Evolutionary conservation across 2,329 filamentous ascomycete genomes (phyloP).

Genomic region (Claviceps sp.): DNA sequence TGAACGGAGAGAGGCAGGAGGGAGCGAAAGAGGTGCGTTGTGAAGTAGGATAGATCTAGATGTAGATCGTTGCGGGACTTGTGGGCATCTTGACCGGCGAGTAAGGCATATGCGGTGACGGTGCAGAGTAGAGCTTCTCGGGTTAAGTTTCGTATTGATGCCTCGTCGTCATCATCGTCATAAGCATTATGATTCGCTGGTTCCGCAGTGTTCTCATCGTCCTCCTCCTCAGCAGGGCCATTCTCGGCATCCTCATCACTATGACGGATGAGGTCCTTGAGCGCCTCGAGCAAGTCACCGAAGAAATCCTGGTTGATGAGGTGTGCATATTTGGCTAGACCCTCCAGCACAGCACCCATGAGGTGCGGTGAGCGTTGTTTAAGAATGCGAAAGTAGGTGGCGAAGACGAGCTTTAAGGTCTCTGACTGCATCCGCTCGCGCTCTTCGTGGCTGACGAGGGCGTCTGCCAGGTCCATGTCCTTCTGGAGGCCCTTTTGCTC

Average conservation of each 20-base stretch:
- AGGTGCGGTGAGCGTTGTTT: slow-evolving; percentile 70
- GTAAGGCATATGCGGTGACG: slow-evolving; percentile 89
- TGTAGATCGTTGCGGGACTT: slow-evolving; percentile 70
- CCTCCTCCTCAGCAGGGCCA: slow-evolving; percentile 23
- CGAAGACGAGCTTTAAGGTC: slow-evolving; percentile 90
- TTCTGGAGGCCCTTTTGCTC: slow-evolving; percentile 83
- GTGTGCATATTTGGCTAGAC: slow-evolving; percentile 83
- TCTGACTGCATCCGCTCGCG: slow-evolving; percentile 89
- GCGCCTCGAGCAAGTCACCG: slow-evolving; percentile 82
- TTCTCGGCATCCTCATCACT: slow-evolving; percentile 44
- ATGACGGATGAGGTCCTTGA: slow-evolving; percentile 81
- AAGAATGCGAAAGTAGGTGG: slow-evolving; percentile 85
- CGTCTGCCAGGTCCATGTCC: slow-evolving; percentile 86
- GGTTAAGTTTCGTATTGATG: slow-evolving; percentile 54
- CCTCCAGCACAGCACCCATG: slow-evolving; percentile 95
- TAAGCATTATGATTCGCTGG: not conserved
- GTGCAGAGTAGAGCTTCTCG: slow-evolving; percentile 87
- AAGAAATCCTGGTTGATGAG: slow-evolving; percentile 99
- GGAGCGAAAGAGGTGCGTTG: slow-evolving; percentile 80
- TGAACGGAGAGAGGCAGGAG: slow-evolving; percentile 68
- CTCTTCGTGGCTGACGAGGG: slow-evolving; percentile 81
- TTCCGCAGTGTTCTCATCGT: slow-evolving; percentile 5
- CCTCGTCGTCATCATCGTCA: slow-evolving; percentile 24
- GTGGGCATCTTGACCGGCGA: slow-evolving; percentile 84
- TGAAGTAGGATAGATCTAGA: slow-evolving; percentile 91